Base-by-base conservation (phyloP, 345 rosid genomes). In the Leavenworthia alabamica region DNA sequence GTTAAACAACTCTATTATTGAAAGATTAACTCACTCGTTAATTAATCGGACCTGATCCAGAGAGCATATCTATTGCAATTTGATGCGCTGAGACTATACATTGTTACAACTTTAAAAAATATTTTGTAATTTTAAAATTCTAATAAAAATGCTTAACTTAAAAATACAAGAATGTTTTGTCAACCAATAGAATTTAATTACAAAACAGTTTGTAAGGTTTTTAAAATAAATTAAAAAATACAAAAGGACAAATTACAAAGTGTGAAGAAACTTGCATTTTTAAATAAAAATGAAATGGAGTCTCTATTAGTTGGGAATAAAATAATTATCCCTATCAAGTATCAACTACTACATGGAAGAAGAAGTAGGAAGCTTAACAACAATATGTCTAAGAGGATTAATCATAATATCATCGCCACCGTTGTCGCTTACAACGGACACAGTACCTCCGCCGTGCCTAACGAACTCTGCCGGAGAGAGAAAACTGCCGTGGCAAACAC, bases 371-470 rank as follows among this genome's bases (percentile, higher is more conserved):
- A 60, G 83, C 64, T 77, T 80, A 68, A 88, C 80, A 23, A 88
- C 95, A 44, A 88, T 87, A 66, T 81, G 89, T 78, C 82, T 71
- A 24, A 88, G 96, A 1, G 96, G 96, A 69, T 88, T 78, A 1
- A 19, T 46, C 33, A 65, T 79, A 10, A 83, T 81, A 26, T 80
- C 86, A 12, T 73, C 80, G 12, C 78, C 87, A 27, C 49, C 12
- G 5, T 24, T 53, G 15, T 56, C 42, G 13, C 17, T 7, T 26
- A 26, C 28, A 26, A 6, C 28, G 5, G 28, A 26, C 1, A 31
- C 15, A n/a, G 51, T 33, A 5, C 82, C 81, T 7, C 82, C 81
- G 23, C 82, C 81, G 31, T 80, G 86, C 61, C 52, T 69, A 13
- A 81, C 67, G 13, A 84, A 81, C 22, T 80, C 86, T 8, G 68